phyloP scores from a whole-genome alignment of 805 yeast species.

The Blastobotrys parvus region DNA sequence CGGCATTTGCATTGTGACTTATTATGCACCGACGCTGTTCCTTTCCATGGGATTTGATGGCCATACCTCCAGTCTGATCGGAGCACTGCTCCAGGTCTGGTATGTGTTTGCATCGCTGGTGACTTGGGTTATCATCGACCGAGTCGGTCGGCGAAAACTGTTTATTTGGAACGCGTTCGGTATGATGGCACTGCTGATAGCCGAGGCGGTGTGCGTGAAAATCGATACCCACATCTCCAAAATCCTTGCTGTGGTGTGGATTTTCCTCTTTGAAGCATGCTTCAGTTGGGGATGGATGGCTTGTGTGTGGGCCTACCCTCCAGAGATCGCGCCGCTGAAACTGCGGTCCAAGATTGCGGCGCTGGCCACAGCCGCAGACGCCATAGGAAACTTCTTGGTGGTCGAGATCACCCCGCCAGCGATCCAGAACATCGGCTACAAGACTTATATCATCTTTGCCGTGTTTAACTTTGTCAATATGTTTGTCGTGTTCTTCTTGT shows the following conservation, averaged over 20 bases:
- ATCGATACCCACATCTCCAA: slow-evolving; percentile 39
- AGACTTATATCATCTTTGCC: slow-evolving; percentile 62
- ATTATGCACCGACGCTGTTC: slow-evolving; percentile 87
- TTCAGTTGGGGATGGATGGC: slow-evolving; percentile 46
- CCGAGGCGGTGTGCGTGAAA: slow-evolving; percentile 41
- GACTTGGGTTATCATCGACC: slow-evolving; percentile 66
- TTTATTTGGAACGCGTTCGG: slow-evolving; percentile 58
- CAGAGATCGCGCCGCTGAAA: slow-evolving; percentile 67
- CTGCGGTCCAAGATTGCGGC: slow-evolving; percentile 75
- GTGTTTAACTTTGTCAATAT: slow-evolving; percentile 75
- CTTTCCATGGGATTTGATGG: slow-evolving; percentile 86
- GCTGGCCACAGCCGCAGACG: slow-evolving; percentile 17
- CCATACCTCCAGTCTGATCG: slow-evolving; percentile 86
- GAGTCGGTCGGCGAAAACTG: slow-evolving; percentile 80
- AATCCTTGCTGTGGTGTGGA: slow-evolving; percentile 43
- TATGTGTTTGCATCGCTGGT: slow-evolving; percentile 87
- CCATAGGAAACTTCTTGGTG: slow-evolving; percentile 27
- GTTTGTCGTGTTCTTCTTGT: slow-evolving; percentile 49
- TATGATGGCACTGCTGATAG: slow-evolving; percentile 54
- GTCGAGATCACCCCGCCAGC: slow-evolving; percentile 47
- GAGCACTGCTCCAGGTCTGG: slow-evolving; percentile 93
- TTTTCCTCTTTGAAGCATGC: slow-evolving; percentile 50
- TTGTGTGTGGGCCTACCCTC: slow-evolving; percentile 35
- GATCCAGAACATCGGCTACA: slow-evolving; percentile 68
- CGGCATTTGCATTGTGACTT: slow-evolving; percentile 94